Percentiles rank a stretch among this genome's conserved stretches.
phyloP scores from a whole-genome alignment of 23 red algal species.

The Cyanidioschyzon merolae region DNA sequence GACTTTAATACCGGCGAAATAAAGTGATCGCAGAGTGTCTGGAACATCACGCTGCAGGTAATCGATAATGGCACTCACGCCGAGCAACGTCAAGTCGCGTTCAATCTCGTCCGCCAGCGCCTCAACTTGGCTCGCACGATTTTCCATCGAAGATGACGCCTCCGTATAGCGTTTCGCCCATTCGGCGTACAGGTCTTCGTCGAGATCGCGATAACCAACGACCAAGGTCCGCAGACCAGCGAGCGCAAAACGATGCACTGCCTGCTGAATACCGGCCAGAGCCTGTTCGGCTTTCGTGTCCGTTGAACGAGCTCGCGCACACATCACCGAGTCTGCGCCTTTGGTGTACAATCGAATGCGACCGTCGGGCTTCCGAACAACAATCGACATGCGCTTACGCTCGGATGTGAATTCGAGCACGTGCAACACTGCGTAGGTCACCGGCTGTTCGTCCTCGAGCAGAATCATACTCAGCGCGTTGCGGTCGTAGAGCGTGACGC shows the following conservation, averaged over 20 bases:
- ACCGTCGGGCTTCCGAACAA: conserved; percentile 55
- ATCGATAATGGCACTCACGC: conserved; percentile 83
- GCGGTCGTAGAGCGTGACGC: conserved; percentile 44
- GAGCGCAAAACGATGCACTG: conserved; percentile 71
- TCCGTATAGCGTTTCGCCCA: conserved; percentile 44
- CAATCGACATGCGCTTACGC: conserved; percentile 91
- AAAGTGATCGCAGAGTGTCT: conserved; percentile 59
- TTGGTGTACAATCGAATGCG: conserved; percentile 61
- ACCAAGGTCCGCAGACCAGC: conserved; percentile 76
- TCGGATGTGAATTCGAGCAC: conserved; percentile 83
- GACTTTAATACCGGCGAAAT: conserved; percentile 52
- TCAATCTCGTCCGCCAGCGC: conserved; percentile 68
- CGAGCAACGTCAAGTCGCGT: conserved; percentile 41
- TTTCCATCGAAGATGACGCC: conserved; percentile 32
- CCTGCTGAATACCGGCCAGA: conserved; percentile 11
- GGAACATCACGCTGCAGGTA: conserved; percentile 83
- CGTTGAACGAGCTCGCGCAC: conserved; percentile 35
- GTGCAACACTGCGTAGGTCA: conserved; percentile 44
- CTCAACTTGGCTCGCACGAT: conserved; percentile 33
- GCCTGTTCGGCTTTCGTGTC: not conserved
- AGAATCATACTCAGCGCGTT: conserved; percentile 37
- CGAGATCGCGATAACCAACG: conserved; percentile 59
- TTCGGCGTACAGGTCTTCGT: conserved; percentile 46
- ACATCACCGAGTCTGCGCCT: conserved; percentile 90
- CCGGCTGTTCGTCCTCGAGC: conserved; percentile 35